Evolutionary conservation across 1,139 yeast species (phyloP), one percentile per base, ranked within the genome.

Genomic region (Candida dubliniensis): DNA sequence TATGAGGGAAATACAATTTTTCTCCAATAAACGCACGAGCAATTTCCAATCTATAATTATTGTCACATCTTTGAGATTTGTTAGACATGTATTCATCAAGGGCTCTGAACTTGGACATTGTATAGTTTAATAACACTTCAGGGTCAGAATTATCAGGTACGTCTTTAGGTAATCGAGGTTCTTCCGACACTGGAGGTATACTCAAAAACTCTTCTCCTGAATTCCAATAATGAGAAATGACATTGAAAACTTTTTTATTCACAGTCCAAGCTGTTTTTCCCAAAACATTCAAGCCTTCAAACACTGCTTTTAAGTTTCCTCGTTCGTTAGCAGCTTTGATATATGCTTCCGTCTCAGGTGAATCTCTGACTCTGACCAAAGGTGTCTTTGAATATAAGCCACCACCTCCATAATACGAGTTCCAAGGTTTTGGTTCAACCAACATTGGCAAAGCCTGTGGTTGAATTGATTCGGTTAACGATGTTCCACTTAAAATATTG

Each of bases 381-480:
- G 75, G 66, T 12, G 79, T 74, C 45, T 77, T 37, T 8, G 87
- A 74, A 57, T 82, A 85, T 47, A 79, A 71, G 59, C 88, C 89
- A 0, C 97, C 98, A 49, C 99, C 99, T 43, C 79, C 79, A 56
- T 83, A 82, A 76, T 83, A 82, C 8, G 82, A 71, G 0, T 81
- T 76, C 99, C 99, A 93, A 5, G 90, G 90, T 45, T 83, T 74
- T 18, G 99, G 99, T 49, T 82, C 80, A 8, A 87, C 87, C 47
- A 95, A 71, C 99, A 95, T 95, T 11, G 99, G 99, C 47, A 95
- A 73, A 50, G 80, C 74, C 63, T 93, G 98, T 0, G 98, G 96
- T 56, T 86, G 93, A 6, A 91, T 80, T 2, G 85, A 74, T 45
- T 85, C 83, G 10, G 79, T 75, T 37, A 83, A 66, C 18, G 81